phyloP scores from a whole-genome alignment of 2,329 filamentous ascomycete species.

The Neopestalotiopsis sp. region DNA sequence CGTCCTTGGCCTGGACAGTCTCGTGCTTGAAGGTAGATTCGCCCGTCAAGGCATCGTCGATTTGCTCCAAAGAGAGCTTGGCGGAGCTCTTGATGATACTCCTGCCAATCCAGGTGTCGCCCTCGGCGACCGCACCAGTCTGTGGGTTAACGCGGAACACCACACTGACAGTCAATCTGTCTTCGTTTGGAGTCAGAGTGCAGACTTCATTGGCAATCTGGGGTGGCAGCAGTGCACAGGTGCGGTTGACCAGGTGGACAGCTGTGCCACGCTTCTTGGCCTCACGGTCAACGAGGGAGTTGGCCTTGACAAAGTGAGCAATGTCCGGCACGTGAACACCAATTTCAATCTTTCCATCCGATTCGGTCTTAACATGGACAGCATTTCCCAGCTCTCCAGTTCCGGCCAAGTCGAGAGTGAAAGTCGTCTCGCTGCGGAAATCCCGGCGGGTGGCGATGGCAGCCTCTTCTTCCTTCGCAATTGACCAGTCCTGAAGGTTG shows the following conservation, averaged over 20 bases:
- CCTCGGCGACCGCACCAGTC: slow-evolving; percentile 79
- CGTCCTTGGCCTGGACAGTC: slow-evolving; percentile 73
- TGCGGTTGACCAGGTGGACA: slow-evolving; percentile 90
- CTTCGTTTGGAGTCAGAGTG: slow-evolving; percentile 84
- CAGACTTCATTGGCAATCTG: slow-evolving; percentile 87
- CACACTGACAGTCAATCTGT: slow-evolving; percentile 89
- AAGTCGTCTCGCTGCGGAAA: slow-evolving; percentile 85
- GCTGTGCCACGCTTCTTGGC: slow-evolving; percentile 97
- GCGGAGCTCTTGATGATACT: slow-evolving; percentile 90
- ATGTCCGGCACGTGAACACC: slow-evolving; percentile 95
- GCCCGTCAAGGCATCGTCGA: slow-evolving; percentile 80
- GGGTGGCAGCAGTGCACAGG: slow-evolving; percentile 85
- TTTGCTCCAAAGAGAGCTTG: slow-evolving; percentile 83
- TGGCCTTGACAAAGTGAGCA: slow-evolving; percentile 94
- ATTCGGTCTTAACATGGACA: slow-evolving; percentile 84
- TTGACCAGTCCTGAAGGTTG: slow-evolving; percentile 88
- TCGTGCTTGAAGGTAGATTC: slow-evolving; percentile 66
- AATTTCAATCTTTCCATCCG: slow-evolving; percentile 88
- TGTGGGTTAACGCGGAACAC: slow-evolving; percentile 88
- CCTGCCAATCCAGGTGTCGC: slow-evolving; percentile 93
- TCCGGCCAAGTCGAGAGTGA: slow-evolving; percentile 91
- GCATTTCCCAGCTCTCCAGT: slow-evolving; percentile 90
- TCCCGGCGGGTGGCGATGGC: slow-evolving; percentile 79
- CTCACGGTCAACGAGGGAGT: slow-evolving; percentile 94
- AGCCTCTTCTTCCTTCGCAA: slow-evolving; percentile 81